phyloP scores from a whole-genome alignment of 169 alveolate species.

The Toxoplasma gondii region DNA sequence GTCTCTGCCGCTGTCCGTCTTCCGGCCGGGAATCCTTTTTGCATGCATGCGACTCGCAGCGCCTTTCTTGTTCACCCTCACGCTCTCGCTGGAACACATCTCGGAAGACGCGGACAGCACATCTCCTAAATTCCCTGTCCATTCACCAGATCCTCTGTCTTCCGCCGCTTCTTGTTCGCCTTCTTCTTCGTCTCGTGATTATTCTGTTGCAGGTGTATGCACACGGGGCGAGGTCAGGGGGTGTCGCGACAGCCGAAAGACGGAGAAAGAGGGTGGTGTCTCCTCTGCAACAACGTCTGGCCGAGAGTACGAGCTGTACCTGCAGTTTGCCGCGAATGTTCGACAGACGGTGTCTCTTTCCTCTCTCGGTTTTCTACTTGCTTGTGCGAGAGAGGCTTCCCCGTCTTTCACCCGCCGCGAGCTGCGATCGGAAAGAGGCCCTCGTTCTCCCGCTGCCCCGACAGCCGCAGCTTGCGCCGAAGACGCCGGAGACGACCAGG shows the following conservation, averaged over 20 bases:
- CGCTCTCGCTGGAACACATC: neutral
- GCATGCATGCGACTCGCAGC: neutral
- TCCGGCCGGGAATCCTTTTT: neutral
- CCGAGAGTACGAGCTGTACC: neutral
- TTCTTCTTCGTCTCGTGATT: neutral
- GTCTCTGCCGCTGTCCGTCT: neutral
- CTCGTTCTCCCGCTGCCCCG: too few species aligned
- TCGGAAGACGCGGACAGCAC: too few species aligned
- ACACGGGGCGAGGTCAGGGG: too few species aligned
- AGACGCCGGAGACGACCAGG: too few species aligned
- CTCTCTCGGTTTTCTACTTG: neutral
- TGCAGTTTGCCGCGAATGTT: neutral
- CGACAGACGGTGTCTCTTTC: neutral
- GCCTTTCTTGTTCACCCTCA: neutral
- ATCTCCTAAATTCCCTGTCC: too few species aligned
- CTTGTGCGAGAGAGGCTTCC: neutral
- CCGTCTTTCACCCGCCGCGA: neutral
- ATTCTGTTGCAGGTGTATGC: neutral
- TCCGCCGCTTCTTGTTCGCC: neutral
- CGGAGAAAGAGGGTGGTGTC: too few species aligned
- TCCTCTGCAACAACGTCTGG: neutral
- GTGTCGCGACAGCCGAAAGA: too few species aligned
- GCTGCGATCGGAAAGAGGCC: neutral
- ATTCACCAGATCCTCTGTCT: neutral
- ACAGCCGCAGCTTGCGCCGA: too few species aligned